These are phyloP conservation scores for Stramenopiles sp. DNA, from an alignment of 352 stramenopile genomes.

Conservation along the genomic window DNA sequence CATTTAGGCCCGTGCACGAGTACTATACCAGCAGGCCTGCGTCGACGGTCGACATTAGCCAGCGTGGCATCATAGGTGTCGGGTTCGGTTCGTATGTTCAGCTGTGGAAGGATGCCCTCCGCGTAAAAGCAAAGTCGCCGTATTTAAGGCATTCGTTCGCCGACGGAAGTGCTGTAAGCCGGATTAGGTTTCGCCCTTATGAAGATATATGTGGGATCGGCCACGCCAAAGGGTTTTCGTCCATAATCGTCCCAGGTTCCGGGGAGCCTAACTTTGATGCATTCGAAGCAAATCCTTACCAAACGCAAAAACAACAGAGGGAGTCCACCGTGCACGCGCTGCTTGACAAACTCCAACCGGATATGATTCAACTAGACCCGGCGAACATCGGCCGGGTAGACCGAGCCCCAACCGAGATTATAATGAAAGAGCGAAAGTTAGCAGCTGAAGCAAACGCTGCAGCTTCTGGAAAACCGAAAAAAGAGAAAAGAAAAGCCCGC, in stretches of 20 bases:
- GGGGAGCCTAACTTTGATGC: constrained; percentile 95
- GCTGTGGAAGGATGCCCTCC: constrained; percentile 62
- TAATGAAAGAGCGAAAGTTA: background rate
- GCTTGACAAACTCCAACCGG: constrained; percentile 87
- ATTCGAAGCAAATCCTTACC: constrained; percentile 89
- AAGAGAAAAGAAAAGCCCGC: constrained; percentile 89
- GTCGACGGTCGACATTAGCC: constrained; percentile 77
- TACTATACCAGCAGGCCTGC: constrained; percentile 37
- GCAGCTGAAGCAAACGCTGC: background rate
- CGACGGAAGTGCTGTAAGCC: constrained; percentile 46
- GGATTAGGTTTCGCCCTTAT: constrained; percentile 83
- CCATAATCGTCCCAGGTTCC: constrained; percentile 78
- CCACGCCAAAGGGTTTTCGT: constrained; percentile 54
- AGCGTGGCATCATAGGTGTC: constrained; percentile 77
- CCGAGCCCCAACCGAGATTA: constrained; percentile 51
- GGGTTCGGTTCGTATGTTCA: constrained; percentile 70
- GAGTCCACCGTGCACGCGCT: constrained; percentile 85
- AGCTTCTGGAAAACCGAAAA: constrained; percentile 29
- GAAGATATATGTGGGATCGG: constrained; percentile 91
- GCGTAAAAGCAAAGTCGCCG: constrained; percentile 39
- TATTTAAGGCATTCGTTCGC: constrained; percentile 74
- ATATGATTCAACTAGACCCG: constrained; percentile 94
- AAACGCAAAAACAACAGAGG: constrained; percentile 75
- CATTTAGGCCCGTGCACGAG: constrained; percentile 17
- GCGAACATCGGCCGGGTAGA: constrained; percentile 74